Evolutionary conservation across 1,139 yeast species (phyloP).

Genomic region (Saccharomyces hybrid): DNA sequence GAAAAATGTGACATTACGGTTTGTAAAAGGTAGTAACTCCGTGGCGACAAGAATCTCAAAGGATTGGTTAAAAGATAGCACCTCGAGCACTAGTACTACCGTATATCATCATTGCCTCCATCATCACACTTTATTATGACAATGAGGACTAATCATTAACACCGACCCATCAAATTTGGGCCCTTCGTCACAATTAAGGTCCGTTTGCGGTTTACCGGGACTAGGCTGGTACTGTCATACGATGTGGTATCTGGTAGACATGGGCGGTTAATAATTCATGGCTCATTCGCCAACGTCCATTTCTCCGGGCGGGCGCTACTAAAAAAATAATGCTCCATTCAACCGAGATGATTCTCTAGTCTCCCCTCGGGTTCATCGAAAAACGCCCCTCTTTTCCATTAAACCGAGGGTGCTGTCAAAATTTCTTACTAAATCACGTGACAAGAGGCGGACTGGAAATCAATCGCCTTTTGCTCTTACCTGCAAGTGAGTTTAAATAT

Average conservation of each 20-base stretch:
- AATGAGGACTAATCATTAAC: background rate
- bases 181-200: background rate
- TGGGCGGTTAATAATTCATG: background rate
- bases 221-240: background rate
- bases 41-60: background rate
- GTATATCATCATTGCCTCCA: background rate
- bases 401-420: background rate
- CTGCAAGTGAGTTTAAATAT: background rate
- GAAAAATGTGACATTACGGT: background rate
- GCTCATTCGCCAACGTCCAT: background rate
- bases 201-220: conserved; percentile 1
- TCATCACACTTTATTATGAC: background rate
- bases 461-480: background rate
- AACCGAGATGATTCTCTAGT: background rate
- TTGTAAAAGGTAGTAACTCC: background rate
- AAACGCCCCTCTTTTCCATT: background rate
- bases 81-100: background rate
- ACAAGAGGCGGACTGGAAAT: background rate
- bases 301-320: background rate
- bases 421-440: background rate
- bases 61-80: background rate
- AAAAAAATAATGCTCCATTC: background rate
- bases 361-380: background rate
- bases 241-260: background rate
- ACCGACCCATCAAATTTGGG: background rate